Conservation (phyloP, 164 flowering plant genomes). For the Vitis riparia region DNA sequence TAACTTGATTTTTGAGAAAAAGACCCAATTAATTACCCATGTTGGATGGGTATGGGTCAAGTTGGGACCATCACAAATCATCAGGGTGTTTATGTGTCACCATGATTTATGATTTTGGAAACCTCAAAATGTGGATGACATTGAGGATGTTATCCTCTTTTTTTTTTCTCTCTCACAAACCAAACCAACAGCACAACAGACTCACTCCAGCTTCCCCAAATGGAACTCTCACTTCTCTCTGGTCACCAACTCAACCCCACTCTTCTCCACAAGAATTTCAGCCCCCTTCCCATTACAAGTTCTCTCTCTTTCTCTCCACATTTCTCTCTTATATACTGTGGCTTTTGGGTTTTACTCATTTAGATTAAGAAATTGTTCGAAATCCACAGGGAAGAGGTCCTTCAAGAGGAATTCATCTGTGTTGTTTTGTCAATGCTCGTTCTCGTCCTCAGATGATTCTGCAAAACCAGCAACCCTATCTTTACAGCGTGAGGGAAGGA, state of each 20-base stretch:
- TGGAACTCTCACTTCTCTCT: conserved; percentile 21
- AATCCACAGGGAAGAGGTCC: conserved; percentile 34
- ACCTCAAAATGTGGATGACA: no score
- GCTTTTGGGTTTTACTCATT: no score
- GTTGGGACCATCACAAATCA: no score
- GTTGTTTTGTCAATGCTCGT: conserved; percentile 38
- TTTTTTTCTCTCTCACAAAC: no score
- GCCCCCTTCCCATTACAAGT: conserved; percentile 16
- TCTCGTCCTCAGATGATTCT: conserved; percentile 21
- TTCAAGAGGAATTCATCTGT: conserved; percentile 15
- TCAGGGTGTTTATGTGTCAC: no score
- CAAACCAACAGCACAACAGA: background rate
- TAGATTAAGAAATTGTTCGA: background rate
- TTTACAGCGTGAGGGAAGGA: conserved; percentile 36
- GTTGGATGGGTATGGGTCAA: no score
- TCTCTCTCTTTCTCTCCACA: conserved; percentile 10
- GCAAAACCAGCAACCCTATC: conserved; percentile 1
- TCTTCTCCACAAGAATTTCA: conserved; percentile 14
- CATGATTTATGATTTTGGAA: no score
- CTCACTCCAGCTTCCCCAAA: conserved; percentile 2
- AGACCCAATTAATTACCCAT: no score
- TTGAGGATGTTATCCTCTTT: no score
- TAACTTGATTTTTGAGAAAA: no score
- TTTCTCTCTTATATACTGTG: background rate
- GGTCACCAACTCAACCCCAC: conserved; percentile 12